Percentiles rank a stretch among this genome's conserved stretches.
phyloP scores from a whole-genome alignment of 192 early-diverging fungal species.

The Helicostylum pulchrum region DNA sequence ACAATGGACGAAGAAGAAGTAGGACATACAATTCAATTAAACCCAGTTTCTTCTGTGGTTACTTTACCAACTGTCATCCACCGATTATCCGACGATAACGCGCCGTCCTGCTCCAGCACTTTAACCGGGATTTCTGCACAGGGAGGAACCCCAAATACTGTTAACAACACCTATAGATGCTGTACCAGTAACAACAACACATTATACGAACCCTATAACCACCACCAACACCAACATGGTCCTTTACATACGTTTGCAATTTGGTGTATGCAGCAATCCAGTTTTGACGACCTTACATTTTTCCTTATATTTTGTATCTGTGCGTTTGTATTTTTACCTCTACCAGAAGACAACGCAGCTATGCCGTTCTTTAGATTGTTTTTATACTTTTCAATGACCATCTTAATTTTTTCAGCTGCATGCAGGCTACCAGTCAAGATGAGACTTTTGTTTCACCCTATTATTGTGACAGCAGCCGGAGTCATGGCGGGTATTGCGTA shows the following conservation, averaged over 20 bases:
- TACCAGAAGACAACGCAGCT: slow-evolving; percentile 6
- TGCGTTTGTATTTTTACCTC: slow-evolving; percentile 6
- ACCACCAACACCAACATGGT: not conserved
- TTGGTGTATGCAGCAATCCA: slow-evolving; percentile 12
- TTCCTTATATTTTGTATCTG: slow-evolving; percentile 5
- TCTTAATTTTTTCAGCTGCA: slow-evolving; percentile 8
- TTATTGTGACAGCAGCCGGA: slow-evolving; percentile 18
- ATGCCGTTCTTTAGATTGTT: slow-evolving; percentile 16
- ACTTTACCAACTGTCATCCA: not conserved
- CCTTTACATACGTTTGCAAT: slow-evolving; percentile 1
- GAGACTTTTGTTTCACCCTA: slow-evolving; percentile 16
- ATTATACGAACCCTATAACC: not conserved
- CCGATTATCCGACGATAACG: not conserved
- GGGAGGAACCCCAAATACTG: no score
- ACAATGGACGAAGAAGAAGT: not conserved
- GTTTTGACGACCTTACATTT: slow-evolving; percentile 3
- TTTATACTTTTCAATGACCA: slow-evolving; percentile 1
- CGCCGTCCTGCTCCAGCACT: not conserved
- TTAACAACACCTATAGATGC: no score
- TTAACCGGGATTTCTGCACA: not conserved
- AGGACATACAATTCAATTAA: not conserved
- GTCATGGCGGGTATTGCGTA: slow-evolving; percentile 10
- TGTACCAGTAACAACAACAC: not conserved
- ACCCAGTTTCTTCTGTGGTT: not conserved
- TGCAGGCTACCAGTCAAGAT: slow-evolving; percentile 4